phyloP scores from a whole-genome alignment of 176 grass and related monocot species.

The Musa itinerans region DNA sequence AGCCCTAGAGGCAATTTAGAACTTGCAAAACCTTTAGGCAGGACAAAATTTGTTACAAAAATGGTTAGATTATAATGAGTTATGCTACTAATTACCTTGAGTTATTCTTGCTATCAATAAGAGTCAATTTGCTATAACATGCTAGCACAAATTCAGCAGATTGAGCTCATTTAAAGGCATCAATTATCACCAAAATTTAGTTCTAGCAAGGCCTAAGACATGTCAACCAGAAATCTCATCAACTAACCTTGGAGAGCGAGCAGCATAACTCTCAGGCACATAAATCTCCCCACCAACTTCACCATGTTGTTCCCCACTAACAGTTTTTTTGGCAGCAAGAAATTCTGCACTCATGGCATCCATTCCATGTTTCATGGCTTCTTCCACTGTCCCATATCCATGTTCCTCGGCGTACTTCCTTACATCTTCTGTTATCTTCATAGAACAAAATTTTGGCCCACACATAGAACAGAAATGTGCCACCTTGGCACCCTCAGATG shows the following conservation, averaged over 20 bases:
- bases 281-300: slow-evolving; percentile 98
- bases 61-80: not conserved
- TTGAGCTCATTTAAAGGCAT: not conserved
- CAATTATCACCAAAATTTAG: not conserved
- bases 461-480: slow-evolving; percentile 99
- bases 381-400: slow-evolving; percentile 81
- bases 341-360: slow-evolving; percentile 92
- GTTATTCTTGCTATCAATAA: not conserved
- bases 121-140: not conserved
- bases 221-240: not conserved
- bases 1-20: not conserved
- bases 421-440: slow-evolving; percentile 99
- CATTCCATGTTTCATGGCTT: slow-evolving; percentile 86
- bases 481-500: slow-evolving; percentile 94
- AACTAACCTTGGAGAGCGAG: slow-evolving; percentile 28
- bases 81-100: not conserved
- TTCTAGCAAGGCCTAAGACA: not conserved
- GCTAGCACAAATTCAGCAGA: not conserved
- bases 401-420: slow-evolving; percentile 94
- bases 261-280: slow-evolving; percentile 68
- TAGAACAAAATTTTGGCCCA: slow-evolving; percentile 95
- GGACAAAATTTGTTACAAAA: not conserved
- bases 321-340: slow-evolving; percentile 68
- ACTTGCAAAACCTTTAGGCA: not conserved
- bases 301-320: slow-evolving; percentile 91